phyloP scores from a whole-genome alignment of 164 flowering plant species.

The Vitis rupestris region DNA sequence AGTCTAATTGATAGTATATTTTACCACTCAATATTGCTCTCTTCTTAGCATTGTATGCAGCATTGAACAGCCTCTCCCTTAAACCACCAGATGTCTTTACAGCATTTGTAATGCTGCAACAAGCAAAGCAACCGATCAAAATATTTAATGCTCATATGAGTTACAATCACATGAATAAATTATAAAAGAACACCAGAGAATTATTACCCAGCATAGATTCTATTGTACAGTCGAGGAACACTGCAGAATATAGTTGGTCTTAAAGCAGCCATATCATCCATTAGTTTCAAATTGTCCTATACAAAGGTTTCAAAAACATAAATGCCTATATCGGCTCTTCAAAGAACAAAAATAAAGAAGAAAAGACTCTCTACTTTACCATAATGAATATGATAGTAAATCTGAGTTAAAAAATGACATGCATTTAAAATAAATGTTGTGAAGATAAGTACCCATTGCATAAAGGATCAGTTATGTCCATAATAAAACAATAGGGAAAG shows the following conservation, averaged over 20 bases:
- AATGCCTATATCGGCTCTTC: not conserved
- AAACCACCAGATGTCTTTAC: slow-evolving; percentile 84
- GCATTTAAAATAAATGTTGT: too few relatives aligned
- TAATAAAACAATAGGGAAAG: too few relatives aligned
- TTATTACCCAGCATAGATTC: slow-evolving; percentile 51
- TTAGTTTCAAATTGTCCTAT: slow-evolving; percentile 89
- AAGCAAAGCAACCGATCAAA: slow-evolving; percentile 1
- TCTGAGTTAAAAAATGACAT: too few relatives aligned
- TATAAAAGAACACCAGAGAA: not conserved
- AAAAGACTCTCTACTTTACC: too few relatives aligned
- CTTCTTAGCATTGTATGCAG: slow-evolving; percentile 91
- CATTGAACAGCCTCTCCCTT: slow-evolving; percentile 79
- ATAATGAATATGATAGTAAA: too few relatives aligned
- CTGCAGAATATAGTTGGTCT: slow-evolving; percentile 94
- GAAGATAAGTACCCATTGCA: too few relatives aligned
- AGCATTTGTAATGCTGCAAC: slow-evolving; percentile 74
- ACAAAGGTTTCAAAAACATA: slow-evolving; percentile 1
- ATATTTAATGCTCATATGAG: not conserved
- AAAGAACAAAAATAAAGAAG: too few relatives aligned
- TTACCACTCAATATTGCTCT: slow-evolving; percentile 84
- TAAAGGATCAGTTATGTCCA: not conserved
- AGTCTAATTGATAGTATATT: not conserved
- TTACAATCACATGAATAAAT: slow-evolving; percentile 4
- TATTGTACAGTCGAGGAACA: slow-evolving; percentile 92
- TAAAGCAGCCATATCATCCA: slow-evolving; percentile 89